Evolutionary conservation across 208 protist species (phyloP), one percentile per base, ranked within the genome.

Genomic region (Crithidia expoeki): DNA sequence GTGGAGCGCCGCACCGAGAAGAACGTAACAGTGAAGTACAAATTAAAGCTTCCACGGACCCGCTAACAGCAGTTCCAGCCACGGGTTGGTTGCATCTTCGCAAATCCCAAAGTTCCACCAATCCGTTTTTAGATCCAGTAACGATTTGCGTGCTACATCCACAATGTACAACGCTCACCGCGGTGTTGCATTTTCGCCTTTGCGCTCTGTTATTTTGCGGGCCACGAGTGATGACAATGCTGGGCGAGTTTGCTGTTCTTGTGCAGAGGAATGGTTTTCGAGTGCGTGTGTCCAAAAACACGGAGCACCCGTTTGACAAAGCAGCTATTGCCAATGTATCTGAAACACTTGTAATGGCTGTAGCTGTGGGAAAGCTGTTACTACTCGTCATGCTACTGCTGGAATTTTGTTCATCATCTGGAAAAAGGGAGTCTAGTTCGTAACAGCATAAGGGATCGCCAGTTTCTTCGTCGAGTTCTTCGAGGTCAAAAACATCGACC

Each of bases 401-500:
- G 21, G 42, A n/a, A 6, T 7, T 25, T 6, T 52, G 53, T 23
- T 23, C 46, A 10, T 53, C 60, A 7, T 14, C 10, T 9, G 27
- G 32, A 47, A 46, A 47, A 46, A 60, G 17, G 25, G 61, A 19
- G 52, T 46, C 25, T 21, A 94, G 53, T 28, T 67, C 60, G 53
- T 86, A 91, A 16, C 72, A 79, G 30, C 77, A 72, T 12, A 82
- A 51, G n/a, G 90, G 80, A 2, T 76, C 75, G 53, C 84, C 80
- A 0, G 62, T 74, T 9, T 51, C 72, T 65, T 95, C 90, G 42
- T 95, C 90, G 17, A 95, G 79, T 2, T 83, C 72, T 53, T 95
- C 86, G 9, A 95, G 59, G 66, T 95, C 90, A 76, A 93, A 93
- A 9, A 95, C 69, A 47, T 95, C 87, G 2, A 90, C 50, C 9